A percentile compares a stretch with the other conserved stretches of the same genome.
Conservation (phyloP, 345 rosid genomes). For the Populus nigra region DNA sequence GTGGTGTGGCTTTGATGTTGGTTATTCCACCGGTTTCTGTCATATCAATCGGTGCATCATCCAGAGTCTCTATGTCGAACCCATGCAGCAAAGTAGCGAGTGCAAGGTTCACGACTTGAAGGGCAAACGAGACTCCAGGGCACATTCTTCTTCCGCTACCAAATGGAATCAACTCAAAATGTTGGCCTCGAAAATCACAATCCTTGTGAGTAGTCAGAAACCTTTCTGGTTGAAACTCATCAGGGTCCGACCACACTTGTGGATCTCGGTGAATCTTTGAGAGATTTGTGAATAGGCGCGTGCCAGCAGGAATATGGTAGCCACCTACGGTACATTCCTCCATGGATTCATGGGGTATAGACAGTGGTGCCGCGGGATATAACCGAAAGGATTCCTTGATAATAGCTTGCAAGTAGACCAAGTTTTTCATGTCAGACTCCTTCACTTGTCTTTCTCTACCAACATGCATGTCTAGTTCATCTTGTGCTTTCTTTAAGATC, state of each 20-base stretch:
- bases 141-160: slow-evolving; percentile 18
- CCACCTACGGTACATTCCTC: slow-evolving; percentile 15
- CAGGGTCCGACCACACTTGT: neutral
- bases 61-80: neutral
- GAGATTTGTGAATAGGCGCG: slow-evolving; percentile 2
- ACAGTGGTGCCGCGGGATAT: slow-evolving; percentile 8
- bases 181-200: slow-evolving; percentile 3
- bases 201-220: slow-evolving; percentile 6
- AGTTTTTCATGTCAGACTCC: slow-evolving; percentile 21
- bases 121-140: slow-evolving; percentile 12
- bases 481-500: slow-evolving; percentile 14
- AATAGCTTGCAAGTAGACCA: slow-evolving; percentile 30
- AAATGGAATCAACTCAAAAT: slow-evolving; percentile 12
- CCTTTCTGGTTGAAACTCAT: slow-evolving; percentile 12
- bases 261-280: slow-evolving; percentile 19
- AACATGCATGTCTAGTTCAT: slow-evolving; percentile 16
- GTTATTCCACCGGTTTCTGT: slow-evolving; percentile 18
- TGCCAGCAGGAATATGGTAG: slow-evolving; percentile 15
- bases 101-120: slow-evolving; percentile 4
- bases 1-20: slow-evolving; percentile 15
- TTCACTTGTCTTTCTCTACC: slow-evolving; percentile 24
- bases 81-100: slow-evolving; percentile 6
- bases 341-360: neutral
- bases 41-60: slow-evolving; percentile 20
- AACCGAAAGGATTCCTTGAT: slow-evolving; percentile 27